Base-by-base conservation (phyloP, 495 filamentous ascomycete genomes). In the Cercophora samala region DNA sequence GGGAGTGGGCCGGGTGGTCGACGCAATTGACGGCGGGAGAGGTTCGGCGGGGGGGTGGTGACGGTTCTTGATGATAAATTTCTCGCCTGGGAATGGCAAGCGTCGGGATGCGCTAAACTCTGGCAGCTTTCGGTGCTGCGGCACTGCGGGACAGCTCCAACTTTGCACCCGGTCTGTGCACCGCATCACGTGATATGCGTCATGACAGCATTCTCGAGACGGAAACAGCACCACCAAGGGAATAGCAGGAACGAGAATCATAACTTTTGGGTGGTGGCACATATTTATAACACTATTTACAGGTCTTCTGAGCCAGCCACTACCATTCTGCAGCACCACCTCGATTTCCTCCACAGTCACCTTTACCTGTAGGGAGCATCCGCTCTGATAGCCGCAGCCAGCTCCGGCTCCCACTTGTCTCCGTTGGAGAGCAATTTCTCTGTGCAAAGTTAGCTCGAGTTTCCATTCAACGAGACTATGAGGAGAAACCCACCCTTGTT, bases 401-500 rank as follows among this genome's bases (percentile, higher is more conserved):
- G 82, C 79, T 99, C 95, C 5, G 95, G 93, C 80, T 99, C 96
- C 95, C 95, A 99, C 82, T 96, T 97, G 83, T 96, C 93, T 71
- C 93, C 93, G 73, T 96, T 96, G 63, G 89, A 79, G 61, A 97
- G 82, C 67, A 96, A 81, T 82, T 95, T 95, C 75, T 82, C 76
- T 79, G 71, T 63, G 2, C 9, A 21, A 19, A 25, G 65, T 76
- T 56, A 77, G 73, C 66, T 24, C 8, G 8, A 15, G 8, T 23
- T 1, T 25, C 26, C 29, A 18, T n/a, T 29, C 3, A 3, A 9
- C 13, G 25, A 26, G 22, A 22, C 15, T 19, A 15, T 63, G 29
- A 64, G 4, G 15, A 4, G 9, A 55, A 56, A 69, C 74, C 64
- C 76, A 87, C 93, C 95, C 86, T 99, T 99, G 83, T 99, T 99